phyloP scores from a whole-genome alignment of 2,329 filamentous ascomycete genomes.

The Botrytis elliptica region DNA sequence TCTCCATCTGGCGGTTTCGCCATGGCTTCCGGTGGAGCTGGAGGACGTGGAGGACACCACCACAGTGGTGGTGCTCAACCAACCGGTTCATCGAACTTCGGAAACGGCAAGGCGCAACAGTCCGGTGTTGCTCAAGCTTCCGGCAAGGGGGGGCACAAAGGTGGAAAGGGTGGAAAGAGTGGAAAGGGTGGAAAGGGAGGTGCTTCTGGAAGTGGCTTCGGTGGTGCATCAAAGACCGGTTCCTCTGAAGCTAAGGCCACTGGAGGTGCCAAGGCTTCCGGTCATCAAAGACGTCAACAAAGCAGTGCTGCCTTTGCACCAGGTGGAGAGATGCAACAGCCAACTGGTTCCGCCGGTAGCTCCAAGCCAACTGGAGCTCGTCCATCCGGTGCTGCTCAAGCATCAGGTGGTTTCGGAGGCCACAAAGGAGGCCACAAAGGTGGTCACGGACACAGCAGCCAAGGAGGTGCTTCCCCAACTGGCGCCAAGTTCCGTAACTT shows the following conservation, averaged over 20 bases:
- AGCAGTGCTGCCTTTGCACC: not conserved
- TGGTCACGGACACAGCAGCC: not conserved
- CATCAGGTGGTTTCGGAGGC: not conserved
- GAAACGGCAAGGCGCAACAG: not conserved
- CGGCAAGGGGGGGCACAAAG: not conserved
- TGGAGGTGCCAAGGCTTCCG: not conserved
- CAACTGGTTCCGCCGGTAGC: not conserved
- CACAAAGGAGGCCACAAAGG: not conserved
- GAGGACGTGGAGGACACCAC: slow-evolving; percentile 6
- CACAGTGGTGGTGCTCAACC: not conserved
- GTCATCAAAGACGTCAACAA: slow-evolving; percentile 16
- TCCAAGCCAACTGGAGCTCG: not conserved
- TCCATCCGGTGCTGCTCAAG: slow-evolving; percentile 1
- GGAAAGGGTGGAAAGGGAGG: slow-evolving; percentile 1
- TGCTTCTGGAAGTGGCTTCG: not conserved
- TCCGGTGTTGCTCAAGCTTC: not conserved
- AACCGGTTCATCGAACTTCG: not conserved
- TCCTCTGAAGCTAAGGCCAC: not conserved
- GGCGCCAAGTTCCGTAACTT: slow-evolving; percentile 2
- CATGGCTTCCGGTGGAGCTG: not conserved
- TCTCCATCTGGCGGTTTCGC: not conserved
- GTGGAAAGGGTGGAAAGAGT: not conserved
- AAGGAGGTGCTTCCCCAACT: not conserved
- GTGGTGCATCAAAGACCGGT: not conserved
- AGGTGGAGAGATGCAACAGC: not conserved